Percentiles rank a stretch among this genome's conserved stretches.
Evolutionary conservation across 352 stramenopile species (phyloP).

Genomic region (Plasmopara halstedii): DNA sequence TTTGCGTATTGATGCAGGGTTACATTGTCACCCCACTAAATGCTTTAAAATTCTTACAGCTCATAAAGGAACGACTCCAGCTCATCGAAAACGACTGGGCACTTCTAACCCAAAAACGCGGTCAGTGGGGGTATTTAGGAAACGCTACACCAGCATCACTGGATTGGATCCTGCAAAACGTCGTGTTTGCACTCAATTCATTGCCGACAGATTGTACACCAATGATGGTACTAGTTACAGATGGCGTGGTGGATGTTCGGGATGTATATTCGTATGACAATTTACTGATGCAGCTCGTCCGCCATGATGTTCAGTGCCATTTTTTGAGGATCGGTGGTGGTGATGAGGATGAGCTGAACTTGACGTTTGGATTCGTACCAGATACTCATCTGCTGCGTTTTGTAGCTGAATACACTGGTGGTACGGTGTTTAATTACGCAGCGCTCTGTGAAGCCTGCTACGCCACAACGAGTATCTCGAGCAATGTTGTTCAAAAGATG

Average conservation of each 20-base stretch:
- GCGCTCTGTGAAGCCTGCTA: conserved; percentile 51
- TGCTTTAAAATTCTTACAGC: conserved; percentile 40
- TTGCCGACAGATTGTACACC: conserved; percentile 65
- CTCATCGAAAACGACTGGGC: conserved; percentile 83
- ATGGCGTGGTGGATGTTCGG: conserved; percentile 77
- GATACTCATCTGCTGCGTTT: conserved; percentile 76
- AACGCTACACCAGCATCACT: conserved; percentile 43
- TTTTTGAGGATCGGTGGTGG: conserved; percentile 66
- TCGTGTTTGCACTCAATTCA: conserved; percentile 81
- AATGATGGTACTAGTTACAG: conserved; percentile 77
- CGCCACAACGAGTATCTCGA: conserved; percentile 19
- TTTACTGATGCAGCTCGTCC: conserved; percentile 83
- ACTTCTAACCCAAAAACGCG: conserved; percentile 22
- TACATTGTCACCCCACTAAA: conserved; percentile 66
- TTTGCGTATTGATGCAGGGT: conserved; percentile 77
- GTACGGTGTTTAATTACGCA: conserved; percentile 57
- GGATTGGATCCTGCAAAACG: conserved; percentile 78
- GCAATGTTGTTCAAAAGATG: conserved; percentile 41
- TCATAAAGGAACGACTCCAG: conserved; percentile 68
- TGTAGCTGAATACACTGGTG: conserved; percentile 60
- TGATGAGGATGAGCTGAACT: conserved; percentile 42
- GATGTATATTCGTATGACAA: conserved; percentile 80
- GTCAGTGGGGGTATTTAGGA: conserved; percentile 15
- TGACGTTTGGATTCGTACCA: conserved; percentile 79
- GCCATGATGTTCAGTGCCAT: conserved; percentile 82